phyloP scores from a whole-genome alignment of 2,329 filamentous ascomycete species.

The Fusarium papillatum region DNA sequence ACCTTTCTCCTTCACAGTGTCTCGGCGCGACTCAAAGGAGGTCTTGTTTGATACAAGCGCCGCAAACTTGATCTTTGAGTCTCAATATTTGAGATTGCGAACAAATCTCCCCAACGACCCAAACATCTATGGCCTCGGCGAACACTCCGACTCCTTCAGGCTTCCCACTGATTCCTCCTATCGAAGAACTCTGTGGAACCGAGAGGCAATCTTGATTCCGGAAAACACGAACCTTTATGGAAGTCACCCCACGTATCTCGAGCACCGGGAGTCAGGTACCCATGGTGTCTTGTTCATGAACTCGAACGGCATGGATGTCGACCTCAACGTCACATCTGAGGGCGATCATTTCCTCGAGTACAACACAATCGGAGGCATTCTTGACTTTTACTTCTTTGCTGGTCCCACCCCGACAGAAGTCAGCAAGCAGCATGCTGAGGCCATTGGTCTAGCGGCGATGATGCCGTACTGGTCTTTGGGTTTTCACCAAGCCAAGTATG shows the following conservation, averaged over 20 bases:
- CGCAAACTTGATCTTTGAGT: constrained; percentile 1
- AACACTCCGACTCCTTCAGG: constrained; percentile 6
- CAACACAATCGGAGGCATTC: constrained; percentile 81
- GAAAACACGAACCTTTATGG: constrained; percentile 81
- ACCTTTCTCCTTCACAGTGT: constrained; percentile 1
- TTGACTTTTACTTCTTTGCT: constrained; percentile 85
- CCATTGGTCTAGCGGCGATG: constrained; percentile 80
- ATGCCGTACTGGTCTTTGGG: constrained; percentile 88
- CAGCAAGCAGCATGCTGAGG: constrained; percentile 77
- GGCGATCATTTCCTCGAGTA: constrained; percentile 82
- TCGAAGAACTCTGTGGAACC: constrained; percentile 76
- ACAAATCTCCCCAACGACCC: background rate
- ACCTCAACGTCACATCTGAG: constrained; percentile 71
- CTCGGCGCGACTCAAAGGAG: background rate
- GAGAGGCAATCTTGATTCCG: constrained; percentile 74
- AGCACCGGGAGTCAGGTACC: constrained; percentile 60
- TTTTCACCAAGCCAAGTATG: constrained; percentile 87
- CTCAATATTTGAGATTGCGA: background rate
- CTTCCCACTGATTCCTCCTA: background rate
- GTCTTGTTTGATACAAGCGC: constrained; percentile 4
- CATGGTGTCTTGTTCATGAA: constrained; percentile 86
- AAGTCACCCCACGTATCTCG: constrained; percentile 82
- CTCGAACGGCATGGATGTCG: constrained; percentile 80
- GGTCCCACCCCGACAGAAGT: constrained; percentile 79
- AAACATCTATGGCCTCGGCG: constrained; percentile 6